Evolutionary conservation across 2,329 filamentous ascomycete genomes (phyloP), one percentile per base, ranked within the genome.

Genomic region (Stylonectria norvegica): DNA sequence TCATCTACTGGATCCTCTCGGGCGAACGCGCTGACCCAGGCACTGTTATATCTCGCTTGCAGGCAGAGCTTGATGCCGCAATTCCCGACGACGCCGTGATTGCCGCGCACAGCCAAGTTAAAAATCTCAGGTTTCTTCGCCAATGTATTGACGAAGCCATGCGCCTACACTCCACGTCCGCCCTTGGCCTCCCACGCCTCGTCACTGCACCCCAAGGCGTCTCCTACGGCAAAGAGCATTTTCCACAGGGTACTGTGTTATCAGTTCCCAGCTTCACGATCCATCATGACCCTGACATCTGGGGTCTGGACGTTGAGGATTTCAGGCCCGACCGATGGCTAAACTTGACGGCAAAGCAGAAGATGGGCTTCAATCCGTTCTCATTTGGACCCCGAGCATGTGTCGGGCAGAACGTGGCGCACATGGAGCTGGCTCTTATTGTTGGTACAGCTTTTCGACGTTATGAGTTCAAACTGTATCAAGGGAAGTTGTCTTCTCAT

Each of bases 361-460:
- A 48, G 32, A 38, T 27, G 2, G 25, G 36, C 15, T 48, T 48
- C 20, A 48, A 43, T 23, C 46, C 46, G 2, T 48, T 48, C 11
- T 43, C 39, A 2, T 43, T 32, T n/a, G 46, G 43, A 5, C 46
- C 46, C 3, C 35, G 46, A 27, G 43, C 42, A 3, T 48, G 42
- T 4, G 46, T 48, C 5, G 46, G 46, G 3, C 34, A 40, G 34
- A 48, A 48, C 14, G 42, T 48, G 2, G 46, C 46, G 4, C 36
- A 46, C 11, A 48, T 48, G 46, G 42, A 48, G 22, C 11, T 48
- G 17, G 34, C 39, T 3, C 34, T 48, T 1, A 48, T 46, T 36
- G 28, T 41, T 2, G 46, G 39, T 2, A 42, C 46, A 5, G 39
- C 31, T 4, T 43, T 43, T 12, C 43, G 40, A 7, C 39, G 46